phyloP scores from a whole-genome alignment of 192 early-diverging fungal species.

The Backusella morwellensis region DNA sequence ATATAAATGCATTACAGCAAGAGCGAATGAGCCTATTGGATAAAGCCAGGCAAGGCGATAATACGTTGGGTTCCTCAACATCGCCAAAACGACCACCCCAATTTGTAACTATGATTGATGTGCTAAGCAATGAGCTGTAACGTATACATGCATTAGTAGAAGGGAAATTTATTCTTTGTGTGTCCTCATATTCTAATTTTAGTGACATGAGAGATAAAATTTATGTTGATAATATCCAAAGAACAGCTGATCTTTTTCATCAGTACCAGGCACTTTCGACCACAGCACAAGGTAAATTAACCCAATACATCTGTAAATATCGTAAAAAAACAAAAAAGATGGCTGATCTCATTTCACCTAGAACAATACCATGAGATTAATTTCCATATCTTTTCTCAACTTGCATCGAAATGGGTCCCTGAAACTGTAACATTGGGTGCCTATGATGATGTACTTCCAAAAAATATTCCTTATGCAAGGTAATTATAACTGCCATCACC shows the following conservation, averaged over 20 bases:
- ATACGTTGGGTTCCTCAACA: not conserved
- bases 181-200: conserved; percentile 5
- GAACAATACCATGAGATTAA: not conserved
- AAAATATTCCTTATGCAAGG: conserved; percentile 21
- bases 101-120: conserved; percentile 12
- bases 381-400: not conserved
- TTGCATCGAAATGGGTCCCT: conserved; percentile 21
- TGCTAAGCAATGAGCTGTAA: conserved; percentile 15
- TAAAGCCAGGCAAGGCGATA: not conserved
- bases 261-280: not conserved
- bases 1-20: conserved; percentile 17
- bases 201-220: conserved; percentile 23
- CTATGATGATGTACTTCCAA: conserved; percentile 30
- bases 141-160: not conserved
- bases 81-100: conserved; percentile 13
- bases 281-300: not conserved
- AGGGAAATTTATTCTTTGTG: not conserved
- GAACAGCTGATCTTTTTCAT: conserved; percentile 19
- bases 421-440: conserved; percentile 13
- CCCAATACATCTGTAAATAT: not conserved
- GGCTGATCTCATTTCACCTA: not conserved
- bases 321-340: not conserved
- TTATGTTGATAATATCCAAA: conserved; percentile 31
- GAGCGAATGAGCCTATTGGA: conserved; percentile 15
- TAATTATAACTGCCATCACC: not conserved